Evolutionary conservation across 257 asterid species (phyloP), one percentile per base, ranked within the genome.

Genomic region (Nicotiana paniculata): DNA sequence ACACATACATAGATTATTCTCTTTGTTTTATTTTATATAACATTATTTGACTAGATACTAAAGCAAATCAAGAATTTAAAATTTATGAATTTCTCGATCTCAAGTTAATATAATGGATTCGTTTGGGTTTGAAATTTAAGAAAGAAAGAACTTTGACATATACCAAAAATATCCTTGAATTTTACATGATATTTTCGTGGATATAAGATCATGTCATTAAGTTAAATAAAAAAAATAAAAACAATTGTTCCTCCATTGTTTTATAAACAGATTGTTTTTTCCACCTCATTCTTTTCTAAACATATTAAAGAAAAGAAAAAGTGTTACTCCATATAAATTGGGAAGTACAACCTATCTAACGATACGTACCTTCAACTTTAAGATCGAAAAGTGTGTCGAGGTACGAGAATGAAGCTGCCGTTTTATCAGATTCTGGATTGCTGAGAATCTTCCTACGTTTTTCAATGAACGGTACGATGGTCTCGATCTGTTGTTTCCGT

Each of bases 331-430:
- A 43, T 9, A 43, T 43, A 43, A 43, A 9, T 0, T 43, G 51
- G 12, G 0, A 9, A 9, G 12, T 43, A 43, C 51, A 43, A 43
- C 2, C 51, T 2, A 43, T 43, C 51, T 9, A 43, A 43, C 51
- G 9, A 2, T 43, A 43, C 15, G 6, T 28, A 75, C 80, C 98
- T n/a, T 95, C 97, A 9, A 91, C 82, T 69, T 89, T 86, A 51
- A 95, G 90, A 48, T 92, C 95, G 77, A 95, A 92, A 3, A 95
- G 92, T 0, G 98, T 93, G 82, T 95, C 99, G 1, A 95, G 86
- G 74, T 95, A 93, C 0, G 99, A 90, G 46, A 93, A 93, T 0
- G 98, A 80, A 8, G 97, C 93, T 1, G 97, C 96, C 4, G 91
- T 77, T 43, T 64, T 28, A 18, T 91, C 95, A 4, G 90, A 83